These are phyloP conservation scores for Leccinum fibrillosum DNA, from an alignment of 768 basidiomycete species.

Conservation along the genomic window DNA sequence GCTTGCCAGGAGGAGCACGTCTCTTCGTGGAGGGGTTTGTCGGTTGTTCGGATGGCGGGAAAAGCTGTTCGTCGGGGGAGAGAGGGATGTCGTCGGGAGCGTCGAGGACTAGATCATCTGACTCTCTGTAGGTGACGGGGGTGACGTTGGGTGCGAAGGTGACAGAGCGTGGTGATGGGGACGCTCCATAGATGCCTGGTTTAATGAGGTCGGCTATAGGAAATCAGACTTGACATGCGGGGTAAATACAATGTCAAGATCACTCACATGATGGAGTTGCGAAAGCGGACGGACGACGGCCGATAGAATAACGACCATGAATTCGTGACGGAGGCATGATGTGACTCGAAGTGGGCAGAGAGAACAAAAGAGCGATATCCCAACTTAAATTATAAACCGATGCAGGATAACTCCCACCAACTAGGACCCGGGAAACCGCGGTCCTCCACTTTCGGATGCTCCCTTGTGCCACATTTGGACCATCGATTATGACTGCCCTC, in stretches of 20 bases:
- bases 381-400: conserved; percentile 17
- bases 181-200: conserved; percentile 50
- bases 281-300: conserved; percentile 41
- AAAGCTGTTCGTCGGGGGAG: conserved; percentile 40
- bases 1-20: conserved; percentile 58
- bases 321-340: conserved; percentile 19
- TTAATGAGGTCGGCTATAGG: conserved; percentile 40
- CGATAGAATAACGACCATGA: conserved; percentile 27
- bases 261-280: conserved; percentile 25
- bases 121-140: conserved; percentile 46
- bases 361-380: conserved; percentile 18
- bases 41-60: conserved; percentile 50
- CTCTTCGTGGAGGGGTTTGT: conserved; percentile 40
- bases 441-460: conserved; percentile 8
- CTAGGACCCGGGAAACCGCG: conserved; percentile 11
- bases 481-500: conserved; percentile 6
- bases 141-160: conserved; percentile 66
- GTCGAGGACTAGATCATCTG: conserved; percentile 27
- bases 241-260: not conserved
- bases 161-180: conserved; percentile 45
- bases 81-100: conserved; percentile 26
- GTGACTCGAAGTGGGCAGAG: conserved; percentile 1
- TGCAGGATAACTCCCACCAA: not conserved
- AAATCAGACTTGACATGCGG: not conserved
- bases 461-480: conserved; percentile 14